Evolutionary conservation across 208 protist species (phyloP).

Genomic region (Vickermania ingenoplastis): DNA sequence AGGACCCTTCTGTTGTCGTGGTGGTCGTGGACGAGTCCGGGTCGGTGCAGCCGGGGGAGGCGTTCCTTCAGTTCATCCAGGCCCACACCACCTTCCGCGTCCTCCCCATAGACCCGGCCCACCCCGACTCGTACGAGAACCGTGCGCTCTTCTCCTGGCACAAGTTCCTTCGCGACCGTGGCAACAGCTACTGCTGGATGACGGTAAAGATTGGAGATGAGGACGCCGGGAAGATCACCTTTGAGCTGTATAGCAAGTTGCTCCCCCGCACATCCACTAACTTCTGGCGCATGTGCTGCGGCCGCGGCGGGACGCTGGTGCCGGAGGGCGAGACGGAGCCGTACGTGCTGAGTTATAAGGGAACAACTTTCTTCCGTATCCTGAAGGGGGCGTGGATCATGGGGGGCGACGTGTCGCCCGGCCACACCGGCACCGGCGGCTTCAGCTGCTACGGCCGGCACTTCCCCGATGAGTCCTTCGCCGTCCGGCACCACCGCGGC

Average conservation of each 20-base stretch:
- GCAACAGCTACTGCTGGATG: slow-evolving; percentile 80
- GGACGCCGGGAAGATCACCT: slow-evolving; percentile 45
- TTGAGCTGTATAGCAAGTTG: slow-evolving; percentile 82
- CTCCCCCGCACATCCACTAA: slow-evolving; percentile 87
- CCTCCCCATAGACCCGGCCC: slow-evolving; percentile 10
- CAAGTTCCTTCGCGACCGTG: slow-evolving; percentile 42
- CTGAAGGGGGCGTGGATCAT: slow-evolving; percentile 92
- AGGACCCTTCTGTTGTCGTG: background rate
- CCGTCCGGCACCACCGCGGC: slow-evolving; percentile 74
- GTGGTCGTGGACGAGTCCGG: slow-evolving; percentile 5
- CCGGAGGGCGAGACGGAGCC: slow-evolving; percentile 13
- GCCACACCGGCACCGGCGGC: slow-evolving; percentile 81
- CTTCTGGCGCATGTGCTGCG: slow-evolving; percentile 85
- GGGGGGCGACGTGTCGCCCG: slow-evolving; percentile 84
- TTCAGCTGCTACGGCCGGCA: slow-evolving; percentile 86
- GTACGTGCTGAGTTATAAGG: slow-evolving; percentile 78
- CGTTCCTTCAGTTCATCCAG: slow-evolving; percentile 35
- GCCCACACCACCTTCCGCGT: slow-evolving; percentile 35
- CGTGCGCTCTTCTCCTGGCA: slow-evolving; percentile 40
- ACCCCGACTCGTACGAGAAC: slow-evolving; percentile 46
- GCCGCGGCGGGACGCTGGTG: slow-evolving; percentile 27
- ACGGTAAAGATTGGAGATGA: slow-evolving; percentile 28
- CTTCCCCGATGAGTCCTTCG: slow-evolving; percentile 94
- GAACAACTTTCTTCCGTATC: slow-evolving; percentile 88
- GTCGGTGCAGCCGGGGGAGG: slow-evolving; percentile 22